Conservation (phyloP, 1,284 basidiomycete genomes). For the Irpex rosettiformis region DNA sequence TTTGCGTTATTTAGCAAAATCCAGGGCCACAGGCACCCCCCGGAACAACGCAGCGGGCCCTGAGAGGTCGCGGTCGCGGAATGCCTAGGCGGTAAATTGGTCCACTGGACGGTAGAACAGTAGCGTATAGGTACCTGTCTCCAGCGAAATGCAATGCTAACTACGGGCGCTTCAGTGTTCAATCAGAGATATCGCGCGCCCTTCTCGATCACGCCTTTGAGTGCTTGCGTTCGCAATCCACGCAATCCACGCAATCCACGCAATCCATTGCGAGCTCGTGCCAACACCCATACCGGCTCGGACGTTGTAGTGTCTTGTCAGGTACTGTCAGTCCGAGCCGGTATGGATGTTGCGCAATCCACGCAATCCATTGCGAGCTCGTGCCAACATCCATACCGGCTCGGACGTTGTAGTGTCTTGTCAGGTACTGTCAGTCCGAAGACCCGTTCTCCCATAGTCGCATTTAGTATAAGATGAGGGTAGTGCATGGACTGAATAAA, state of each 20-base stretch:
- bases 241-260: conserved; percentile 27
- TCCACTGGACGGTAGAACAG: conserved; percentile 13
- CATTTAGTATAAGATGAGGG: neutral
- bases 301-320: neutral
- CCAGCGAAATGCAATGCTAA: conserved; percentile 16
- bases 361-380: neutral
- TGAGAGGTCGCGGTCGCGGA: conserved; percentile 81
- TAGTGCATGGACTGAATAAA: neutral
- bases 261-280: neutral
- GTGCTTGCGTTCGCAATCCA: conserved; percentile 13
- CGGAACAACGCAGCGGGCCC: conserved; percentile 77
- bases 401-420: neutral
- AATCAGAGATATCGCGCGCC: conserved; percentile 17
- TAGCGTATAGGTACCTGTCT: conserved; percentile 16
- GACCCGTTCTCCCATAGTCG: neutral
- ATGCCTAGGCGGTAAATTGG: conserved; percentile 57
- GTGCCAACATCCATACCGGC: neutral
- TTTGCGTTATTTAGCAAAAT: conserved; percentile 41
- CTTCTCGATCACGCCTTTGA: conserved; percentile 28
- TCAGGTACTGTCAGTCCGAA: neutral
- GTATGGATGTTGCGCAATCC: too few species aligned
- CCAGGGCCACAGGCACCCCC: conserved; percentile 82
- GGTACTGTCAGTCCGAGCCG: neutral
- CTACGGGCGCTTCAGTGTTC: conserved; percentile 8
- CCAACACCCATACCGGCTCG: neutral